Conservation (phyloP, 768 basidiomycete genomes). For the Chalciporus chontae region DNA sequence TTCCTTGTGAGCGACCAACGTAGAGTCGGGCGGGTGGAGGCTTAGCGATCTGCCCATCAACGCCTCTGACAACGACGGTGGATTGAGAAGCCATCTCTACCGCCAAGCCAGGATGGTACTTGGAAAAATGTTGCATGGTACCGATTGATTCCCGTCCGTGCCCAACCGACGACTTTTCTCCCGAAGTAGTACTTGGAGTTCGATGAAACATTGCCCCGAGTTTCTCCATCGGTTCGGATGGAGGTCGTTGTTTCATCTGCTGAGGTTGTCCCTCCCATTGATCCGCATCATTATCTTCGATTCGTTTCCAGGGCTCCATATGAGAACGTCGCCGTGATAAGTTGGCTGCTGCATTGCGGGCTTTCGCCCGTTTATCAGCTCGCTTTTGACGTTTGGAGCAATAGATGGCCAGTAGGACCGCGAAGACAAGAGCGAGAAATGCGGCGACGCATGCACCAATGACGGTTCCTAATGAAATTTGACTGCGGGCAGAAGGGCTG, state of each 20-base stretch:
- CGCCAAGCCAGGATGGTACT: constrained; percentile 55
- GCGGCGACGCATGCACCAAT: constrained; percentile 63
- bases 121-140: constrained; percentile 45
- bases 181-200: constrained; percentile 50
- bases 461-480: constrained; percentile 44
- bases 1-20: constrained; percentile 39
- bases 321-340: constrained; percentile 41
- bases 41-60: constrained; percentile 17
- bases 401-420: constrained; percentile 51
- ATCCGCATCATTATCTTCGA: constrained; percentile 47
- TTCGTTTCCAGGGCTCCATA: constrained; percentile 53
- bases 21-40: constrained; percentile 42
- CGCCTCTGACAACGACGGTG: constrained; percentile 11
- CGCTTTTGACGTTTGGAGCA: constrained; percentile 43
- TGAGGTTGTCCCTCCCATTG: constrained; percentile 41
- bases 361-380: constrained; percentile 17
- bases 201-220: constrained; percentile 63
- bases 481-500: constrained; percentile 11
- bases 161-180: constrained; percentile 41
- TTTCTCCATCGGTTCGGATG: constrained; percentile 50
- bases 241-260: constrained; percentile 40
- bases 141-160: constrained; percentile 30
- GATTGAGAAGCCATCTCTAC: constrained; percentile 44
- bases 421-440: constrained; percentile 45
- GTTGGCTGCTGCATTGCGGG: constrained; percentile 42